Conservation (phyloP, 768 basidiomycete species). For the Termitomyces sp. region DNA sequence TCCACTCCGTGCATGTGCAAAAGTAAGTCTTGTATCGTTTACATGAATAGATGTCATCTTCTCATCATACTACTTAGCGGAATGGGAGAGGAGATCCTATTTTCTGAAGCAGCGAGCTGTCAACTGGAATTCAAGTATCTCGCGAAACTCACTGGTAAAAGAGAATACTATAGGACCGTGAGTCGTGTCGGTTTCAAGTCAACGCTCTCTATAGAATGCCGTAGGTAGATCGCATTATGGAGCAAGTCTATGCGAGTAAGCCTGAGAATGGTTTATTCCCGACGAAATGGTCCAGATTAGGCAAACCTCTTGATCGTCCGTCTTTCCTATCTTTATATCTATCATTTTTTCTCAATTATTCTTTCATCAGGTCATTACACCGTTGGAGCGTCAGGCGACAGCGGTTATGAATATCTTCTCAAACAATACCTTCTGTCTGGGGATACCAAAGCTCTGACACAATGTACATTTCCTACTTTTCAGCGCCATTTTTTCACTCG, state of each 20-base stretch:
- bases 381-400: slow-evolving; percentile 55
- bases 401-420: slow-evolving; percentile 63
- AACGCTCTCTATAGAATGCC: not conserved
- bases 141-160: slow-evolving; percentile 57
- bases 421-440: slow-evolving; percentile 57
- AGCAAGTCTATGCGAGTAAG: slow-evolving; percentile 26
- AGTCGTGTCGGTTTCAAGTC: slow-evolving; percentile 7
- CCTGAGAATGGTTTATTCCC: slow-evolving; percentile 28
- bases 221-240: slow-evolving; percentile 32
- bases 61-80: slow-evolving; percentile 18
- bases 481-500: not conserved
- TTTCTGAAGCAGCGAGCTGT: slow-evolving; percentile 41
- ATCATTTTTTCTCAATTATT: not conserved
- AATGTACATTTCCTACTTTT: slow-evolving; percentile 34
- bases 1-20: slow-evolving; percentile 52
- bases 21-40: slow-evolving; percentile 25
- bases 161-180: slow-evolving; percentile 37
- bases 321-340: not conserved
- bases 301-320: slow-evolving; percentile 21
- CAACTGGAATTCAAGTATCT: slow-evolving; percentile 79
- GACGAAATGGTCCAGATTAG: slow-evolving; percentile 23
- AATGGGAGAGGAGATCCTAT: slow-evolving; percentile 22
- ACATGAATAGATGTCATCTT: not conserved
- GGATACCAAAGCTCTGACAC: slow-evolving; percentile 39
- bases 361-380: slow-evolving; percentile 33